Base-by-base conservation (phyloP, 139 green algal species). In the Chlamydomonas incerta region DNA sequence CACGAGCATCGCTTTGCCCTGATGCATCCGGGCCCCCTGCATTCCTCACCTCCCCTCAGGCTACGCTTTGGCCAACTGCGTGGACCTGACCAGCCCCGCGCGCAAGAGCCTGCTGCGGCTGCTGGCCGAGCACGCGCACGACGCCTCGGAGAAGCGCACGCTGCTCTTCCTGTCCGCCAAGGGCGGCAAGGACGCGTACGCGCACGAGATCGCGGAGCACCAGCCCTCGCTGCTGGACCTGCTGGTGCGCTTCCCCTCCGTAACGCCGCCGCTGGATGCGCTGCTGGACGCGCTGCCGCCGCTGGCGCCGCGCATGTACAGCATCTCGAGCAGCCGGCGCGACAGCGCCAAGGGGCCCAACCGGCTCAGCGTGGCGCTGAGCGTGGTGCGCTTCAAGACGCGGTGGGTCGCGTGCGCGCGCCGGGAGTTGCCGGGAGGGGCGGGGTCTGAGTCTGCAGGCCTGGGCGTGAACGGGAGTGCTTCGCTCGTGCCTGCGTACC, bases 241-340 rank as follows among this genome's bases (percentile, higher is more conserved):
- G 73, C 90, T 99, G 55, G 31, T 86, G 14, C 72, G 87, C 52
- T 97, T 95, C 82, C 91, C 92, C 55, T 96, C 91, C 28, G 98
- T 95, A 91, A 74, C 87, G 29, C 96, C 95, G 10, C 88, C 93
- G 0, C 83, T 98, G 55, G 94, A 89, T 18, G 92, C 89, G 23
- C 93, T 99, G 65, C 91, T 99, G 47, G 94, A 98, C 80, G 89
- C 88, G 2, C 91, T 98, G 74, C 94, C 94, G 3, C 91, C 95
- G 17, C 91, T 99, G 34, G 70, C 87, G 21, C 94, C 97, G 0
- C 89, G 96, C 82, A 65, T 98, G 87, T 99, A 99, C 91, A 99
- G 96, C 15, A 84, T 99, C 71, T 95, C 93, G 65, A 92, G 46
- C 87, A 79, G 66, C 50, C 68, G 55, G 8, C 26, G 24, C 34